Base-by-base conservation (phyloP, 2,329 filamentous ascomycete species). In the Epicoccum nigrum region DNA sequence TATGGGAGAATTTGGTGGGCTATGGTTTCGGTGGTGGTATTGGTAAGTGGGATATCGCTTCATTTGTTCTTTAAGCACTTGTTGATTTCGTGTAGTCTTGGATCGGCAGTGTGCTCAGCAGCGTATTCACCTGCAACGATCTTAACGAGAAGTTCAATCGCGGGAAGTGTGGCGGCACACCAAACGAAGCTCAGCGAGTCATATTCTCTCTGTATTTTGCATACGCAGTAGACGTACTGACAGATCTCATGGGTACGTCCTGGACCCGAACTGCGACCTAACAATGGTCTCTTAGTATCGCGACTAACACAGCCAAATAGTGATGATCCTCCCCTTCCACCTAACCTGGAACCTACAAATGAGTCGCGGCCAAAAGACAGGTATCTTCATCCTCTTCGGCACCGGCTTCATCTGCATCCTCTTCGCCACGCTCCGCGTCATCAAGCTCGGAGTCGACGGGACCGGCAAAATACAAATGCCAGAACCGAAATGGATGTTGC, bases 321-420 rank as follows among this genome's bases (percentile, higher is more conserved):
- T 74, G 34, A 74, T 74, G 67, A 55, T 68, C 11, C 59, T 75
- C 7, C 70, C 72, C 6, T 51, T 73, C 21, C 67, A 64, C 17
- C 62, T 74, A 0, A 73, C 71, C 13, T 74, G 68, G 66, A 69
- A 70, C 13, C 60, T 74, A 1, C 67, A 69, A 17, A 68, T 74
- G 59, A 19, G 15, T 4, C 63, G 42, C 6, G 49, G 49, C 9
- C 64, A 73, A 34, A 74, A 74, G 37, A 17, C 68, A 12, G 68
- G 64, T 3, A 63, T 75, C 32, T 66, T 67, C 19, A 47, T 58
- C 4, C 35, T 65, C 8, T 67, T 65, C 39, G 59, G 62, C 23
- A 55, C 38, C 15, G 58, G 54, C 6, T 46, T 58, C 19, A 28
- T 56, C n/a, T 67, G 62, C 38, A 60, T 67, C 34, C 21, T 51